Evolutionary conservation across 768 basidiomycete genomes (phyloP), one percentile per base, ranked within the genome.

Genomic region (Rhodotorula graminis): DNA sequence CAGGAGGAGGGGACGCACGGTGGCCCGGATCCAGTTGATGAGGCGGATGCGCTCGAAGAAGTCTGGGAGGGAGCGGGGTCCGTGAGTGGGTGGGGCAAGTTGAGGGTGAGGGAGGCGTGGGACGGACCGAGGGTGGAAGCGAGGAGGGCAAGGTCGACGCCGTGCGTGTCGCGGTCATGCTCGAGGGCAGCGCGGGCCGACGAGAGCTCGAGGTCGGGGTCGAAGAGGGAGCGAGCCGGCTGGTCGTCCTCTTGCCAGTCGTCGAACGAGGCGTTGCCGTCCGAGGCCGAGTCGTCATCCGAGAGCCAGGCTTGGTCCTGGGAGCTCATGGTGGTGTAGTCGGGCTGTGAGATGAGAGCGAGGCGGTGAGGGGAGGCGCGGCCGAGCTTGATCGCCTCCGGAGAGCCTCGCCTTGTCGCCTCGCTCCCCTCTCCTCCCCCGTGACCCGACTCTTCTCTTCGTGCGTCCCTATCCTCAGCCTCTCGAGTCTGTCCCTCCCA

Each of bases 1-100:
- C n/a, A n/a, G 9, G 23, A 42, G n/a, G 16, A 14, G 10, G 27
- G 3, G 23, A 46, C 74, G n/a, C 29, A 91, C 92, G 81, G 87
- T 85, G 81, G 86, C 89, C 69, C 93, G 84, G 78, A 95, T 92
- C 81, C 86, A 90, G 80, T 96, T 96, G 81, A 96, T 87, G 63
- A 96, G 82, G 61, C 90, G 86, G 76, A 92, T 88, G 29, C 90
- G 85, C 67, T 86, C 86, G 81, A 92, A 88, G 73, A 89, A 87
- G 80, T 95, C 93, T 75, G 61, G 8, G 21, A 27, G 15, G 15
- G 52, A 33, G 59, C 40, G 16, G 47, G 29, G 21, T 37, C 37
- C 6, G 31, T 40, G 37, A 56, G 68, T 37, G 15, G 18, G 44
- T 31, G 18, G 42, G 27, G 42, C 11, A 44, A 9, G 46, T 23